phyloP scores from a whole-genome alignment of 495 filamentous ascomycete species.

The Podospora didyma region DNA sequence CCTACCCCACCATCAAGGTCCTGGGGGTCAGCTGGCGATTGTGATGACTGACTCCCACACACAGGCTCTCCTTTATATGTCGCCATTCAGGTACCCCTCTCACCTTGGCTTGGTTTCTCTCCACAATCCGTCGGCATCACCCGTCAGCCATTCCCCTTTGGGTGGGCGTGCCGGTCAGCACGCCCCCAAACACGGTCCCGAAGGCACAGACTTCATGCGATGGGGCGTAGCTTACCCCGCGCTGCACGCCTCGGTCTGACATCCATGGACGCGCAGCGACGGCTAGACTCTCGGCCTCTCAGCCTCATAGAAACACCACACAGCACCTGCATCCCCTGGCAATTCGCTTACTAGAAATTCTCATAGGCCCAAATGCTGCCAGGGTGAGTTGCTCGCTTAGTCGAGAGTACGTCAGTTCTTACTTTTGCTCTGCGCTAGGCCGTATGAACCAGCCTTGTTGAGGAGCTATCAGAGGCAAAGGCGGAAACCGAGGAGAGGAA shows the following conservation, averaged over 20 bases:
- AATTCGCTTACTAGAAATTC: conserved; percentile 3
- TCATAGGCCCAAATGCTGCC: conserved; percentile 1
- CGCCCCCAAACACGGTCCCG: conserved; percentile 5
- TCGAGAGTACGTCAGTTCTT: neutral
- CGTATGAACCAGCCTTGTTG: no score
- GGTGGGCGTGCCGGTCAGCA: neutral
- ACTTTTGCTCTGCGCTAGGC: neutral
- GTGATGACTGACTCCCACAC: no score
- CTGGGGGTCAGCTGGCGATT: neutral
- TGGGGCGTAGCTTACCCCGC: neutral
- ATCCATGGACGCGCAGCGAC: neutral
- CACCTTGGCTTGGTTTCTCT: no score
- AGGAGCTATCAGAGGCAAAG: no score
- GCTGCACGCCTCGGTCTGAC: neutral
- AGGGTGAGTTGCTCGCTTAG: neutral
- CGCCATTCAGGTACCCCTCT: no score
- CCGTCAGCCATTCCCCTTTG: neutral
- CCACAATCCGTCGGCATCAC: neutral
- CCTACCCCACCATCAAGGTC: neutral
- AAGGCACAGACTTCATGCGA: neutral
- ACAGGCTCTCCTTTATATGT: no score
- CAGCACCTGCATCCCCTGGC: neutral
- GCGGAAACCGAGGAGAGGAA: no score
- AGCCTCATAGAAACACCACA: conserved; percentile 10
- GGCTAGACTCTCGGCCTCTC: conserved; percentile 3